Evolutionary conservation across 805 yeast species (phyloP).

Genomic region (Sugiyamaella marilandica): DNA sequence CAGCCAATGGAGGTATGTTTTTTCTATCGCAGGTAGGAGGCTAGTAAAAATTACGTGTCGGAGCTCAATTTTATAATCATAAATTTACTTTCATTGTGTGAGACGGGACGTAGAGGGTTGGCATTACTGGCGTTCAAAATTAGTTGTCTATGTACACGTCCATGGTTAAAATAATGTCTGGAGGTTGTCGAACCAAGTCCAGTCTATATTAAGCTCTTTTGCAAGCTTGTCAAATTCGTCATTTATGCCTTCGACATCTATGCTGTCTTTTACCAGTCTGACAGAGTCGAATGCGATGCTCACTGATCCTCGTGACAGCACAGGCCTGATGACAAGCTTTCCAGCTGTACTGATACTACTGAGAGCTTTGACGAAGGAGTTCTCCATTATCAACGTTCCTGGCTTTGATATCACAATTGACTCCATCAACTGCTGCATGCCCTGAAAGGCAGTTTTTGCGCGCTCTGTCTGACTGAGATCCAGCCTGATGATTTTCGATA

Average conservation of each 20-base stretch:
- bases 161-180: background rate
- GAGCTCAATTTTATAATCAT: no score
- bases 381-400: background rate
- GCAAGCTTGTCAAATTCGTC: background rate
- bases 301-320: background rate
- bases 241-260: background rate
- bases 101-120: no score
- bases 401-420: background rate
- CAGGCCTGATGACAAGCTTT: background rate
- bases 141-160: no score
- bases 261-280: background rate
- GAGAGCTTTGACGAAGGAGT: background rate
- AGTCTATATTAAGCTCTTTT: background rate
- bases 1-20: slow-evolving; percentile 17
- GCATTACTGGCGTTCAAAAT: no score
- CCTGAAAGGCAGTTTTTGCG: background rate
- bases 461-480: background rate
- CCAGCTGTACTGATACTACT: background rate
- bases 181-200: background rate
- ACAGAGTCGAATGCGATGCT: background rate
- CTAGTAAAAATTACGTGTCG: no score
- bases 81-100: no score
- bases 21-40: slow-evolving; percentile 16
- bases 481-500: background rate
- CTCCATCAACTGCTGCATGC: background rate